Evolutionary conservation across 371 early-diverging fungal species (phyloP).

Genomic region (Lichtheimia hyalospora): DNA sequence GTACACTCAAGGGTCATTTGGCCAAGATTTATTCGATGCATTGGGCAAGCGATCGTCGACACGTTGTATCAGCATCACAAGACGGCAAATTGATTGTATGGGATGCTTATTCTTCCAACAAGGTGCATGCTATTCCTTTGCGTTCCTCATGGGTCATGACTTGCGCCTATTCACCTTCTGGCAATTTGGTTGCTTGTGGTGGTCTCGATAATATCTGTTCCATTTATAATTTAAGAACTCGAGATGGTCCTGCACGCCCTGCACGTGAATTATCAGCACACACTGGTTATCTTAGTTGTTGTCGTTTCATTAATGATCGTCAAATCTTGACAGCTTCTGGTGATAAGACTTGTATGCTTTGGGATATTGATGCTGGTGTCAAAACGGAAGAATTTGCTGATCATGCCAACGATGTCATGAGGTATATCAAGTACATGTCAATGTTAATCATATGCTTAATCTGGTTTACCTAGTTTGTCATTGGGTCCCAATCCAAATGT

Average conservation of each 20-base stretch:
- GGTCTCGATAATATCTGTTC: constrained; percentile 97
- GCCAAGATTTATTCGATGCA: constrained; percentile 99
- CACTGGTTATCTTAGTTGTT: constrained; percentile 96
- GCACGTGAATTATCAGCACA: constrained; percentile 94
- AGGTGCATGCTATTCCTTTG: constrained; percentile 95
- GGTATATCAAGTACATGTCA: constrained; percentile 40
- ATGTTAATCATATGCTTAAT: not conserved
- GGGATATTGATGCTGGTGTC: constrained; percentile 96
- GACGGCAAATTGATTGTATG: constrained; percentile 98
- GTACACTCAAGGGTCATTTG: constrained; percentile 94
- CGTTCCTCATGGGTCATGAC: constrained; percentile 99
- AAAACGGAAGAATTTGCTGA: constrained; percentile 92
- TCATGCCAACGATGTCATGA: constrained; percentile 98
- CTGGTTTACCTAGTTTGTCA: constrained; percentile 61
- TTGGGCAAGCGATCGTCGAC: constrained; percentile 93
- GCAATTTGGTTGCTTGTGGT: constrained; percentile 96
- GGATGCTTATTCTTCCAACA: constrained; percentile 97
- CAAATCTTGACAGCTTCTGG: constrained; percentile 93
- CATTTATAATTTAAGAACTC: constrained; percentile 91
- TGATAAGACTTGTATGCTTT: constrained; percentile 97
- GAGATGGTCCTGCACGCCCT: constrained; percentile 92
- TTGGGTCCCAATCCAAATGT: constrained; percentile 90
- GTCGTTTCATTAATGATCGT: constrained; percentile 91
- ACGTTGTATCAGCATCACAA: constrained; percentile 94
- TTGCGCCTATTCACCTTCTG: constrained; percentile 95